Evolutionary conservation across 2,329 filamentous ascomycete genomes (phyloP), one percentile per base, ranked within the genome.

Genomic region (Dothideomycetidae sp.): DNA sequence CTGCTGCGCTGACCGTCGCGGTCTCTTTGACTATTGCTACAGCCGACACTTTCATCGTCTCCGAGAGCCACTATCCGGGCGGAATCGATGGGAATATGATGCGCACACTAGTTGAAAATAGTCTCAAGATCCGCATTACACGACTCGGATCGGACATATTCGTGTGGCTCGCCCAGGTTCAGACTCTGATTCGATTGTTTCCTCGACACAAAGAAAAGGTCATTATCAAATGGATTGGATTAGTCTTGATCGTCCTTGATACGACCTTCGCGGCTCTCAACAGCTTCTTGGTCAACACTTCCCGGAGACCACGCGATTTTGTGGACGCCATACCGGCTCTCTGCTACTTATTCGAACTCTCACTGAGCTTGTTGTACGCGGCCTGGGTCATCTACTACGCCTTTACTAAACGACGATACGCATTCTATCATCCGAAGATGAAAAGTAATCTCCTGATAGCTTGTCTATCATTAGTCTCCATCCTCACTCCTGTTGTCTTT

Each of bases 181-280:
- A 98, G 62, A 98, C 90, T 0, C 62, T 98, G 41, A 96, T 96
- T 49, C 80, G 90, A 37, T 68, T 98, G 1, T 98, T 98, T 49
- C 90, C 90, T 5, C 82, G 90, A 21, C 88, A 96, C 53, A 82
- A 92, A 52, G 90, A 98, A 61, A 96, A 96, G 61, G 78, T 96
- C 36, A 82, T 96, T 47, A 98, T 98, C 62, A 96, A 96, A 62
- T 98, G 88, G 88, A 84, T 88, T 11, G 90, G 88, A 1, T 94
- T 96, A 54, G 85, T 81, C 3, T 71, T 98, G 40, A 94, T 98
- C 51, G 73, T 84, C 0, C 70, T 94, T 42, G 88, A 96, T 54
- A 78, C 88, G 30, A 75, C 86, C 9, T 98, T 98, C 57, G 86
- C 81, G 52, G 84, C 81, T 33, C 71, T 96, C 41, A 92, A 94